Evolutionary conservation across 306 rosid genomes (phyloP).

Genomic region (Senna siamea): DNA sequence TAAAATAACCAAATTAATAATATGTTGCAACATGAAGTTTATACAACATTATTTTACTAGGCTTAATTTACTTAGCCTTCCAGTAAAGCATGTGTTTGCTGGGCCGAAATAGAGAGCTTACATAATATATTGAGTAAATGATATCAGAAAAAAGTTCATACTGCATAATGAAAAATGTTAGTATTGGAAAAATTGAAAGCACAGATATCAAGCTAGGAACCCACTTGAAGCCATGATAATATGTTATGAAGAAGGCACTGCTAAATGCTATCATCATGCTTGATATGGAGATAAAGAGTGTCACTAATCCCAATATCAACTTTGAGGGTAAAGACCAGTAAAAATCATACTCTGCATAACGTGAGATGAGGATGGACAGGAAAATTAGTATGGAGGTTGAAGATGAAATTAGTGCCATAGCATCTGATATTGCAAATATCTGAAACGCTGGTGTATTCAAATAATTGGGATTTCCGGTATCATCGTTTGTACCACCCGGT

Average conservation of each 20-base stretch:
- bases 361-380: slow-evolving; percentile 54
- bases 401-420: slow-evolving; percentile 50
- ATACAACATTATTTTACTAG: too few relatives aligned
- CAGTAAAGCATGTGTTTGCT: slow-evolving; percentile 4
- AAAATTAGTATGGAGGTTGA: slow-evolving; percentile 50
- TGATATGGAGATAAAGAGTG: too few relatives aligned
- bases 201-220: slow-evolving; percentile 32
- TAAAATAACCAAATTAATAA: too few relatives aligned
- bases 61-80: too few relatives aligned
- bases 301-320: slow-evolving; percentile 47
- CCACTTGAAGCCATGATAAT: slow-evolving; percentile 24
- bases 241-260: slow-evolving; percentile 46
- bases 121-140: slow-evolving; percentile 37
- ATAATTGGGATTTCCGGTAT: slow-evolving; percentile 28
- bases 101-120: slow-evolving; percentile 33
- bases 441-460: background rate
- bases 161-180: slow-evolving; percentile 30
- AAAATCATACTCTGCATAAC: slow-evolving; percentile 56
- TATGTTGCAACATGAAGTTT: too few relatives aligned
- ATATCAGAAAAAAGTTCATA: slow-evolving; percentile 37
- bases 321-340: slow-evolving; percentile 47
- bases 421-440: slow-evolving; percentile 50
- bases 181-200: slow-evolving; percentile 27
- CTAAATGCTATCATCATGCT: slow-evolving; percentile 52
- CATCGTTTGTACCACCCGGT: slow-evolving; percentile 35